phyloP scores from a whole-genome alignment of 108 stramenopile species.

The Cyclotella cryptica region DNA sequence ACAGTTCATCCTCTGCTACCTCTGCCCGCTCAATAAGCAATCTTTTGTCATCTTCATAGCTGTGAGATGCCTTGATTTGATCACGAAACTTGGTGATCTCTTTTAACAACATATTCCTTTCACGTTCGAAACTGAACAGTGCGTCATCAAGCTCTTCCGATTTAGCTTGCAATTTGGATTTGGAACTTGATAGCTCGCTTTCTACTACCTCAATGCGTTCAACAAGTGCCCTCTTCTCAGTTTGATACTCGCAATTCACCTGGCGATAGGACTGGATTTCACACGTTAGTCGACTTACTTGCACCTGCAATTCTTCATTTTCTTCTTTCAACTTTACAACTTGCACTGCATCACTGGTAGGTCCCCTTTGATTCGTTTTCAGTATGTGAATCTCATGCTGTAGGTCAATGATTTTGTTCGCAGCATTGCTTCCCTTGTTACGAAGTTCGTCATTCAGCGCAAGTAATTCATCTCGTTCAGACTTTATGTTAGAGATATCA shows the following conservation, averaged over 20 bases:
- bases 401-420: neutral
- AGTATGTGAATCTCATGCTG: neutral
- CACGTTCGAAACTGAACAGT: conserved; percentile 18
- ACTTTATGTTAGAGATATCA: conserved; percentile 5
- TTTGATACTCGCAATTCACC: conserved; percentile 1
- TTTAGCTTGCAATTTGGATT: conserved; percentile 25
- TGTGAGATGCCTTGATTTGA: neutral
- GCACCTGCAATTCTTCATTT: conserved; percentile 18
- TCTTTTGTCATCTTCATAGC: neutral
- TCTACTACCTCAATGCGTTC: conserved; percentile 17
- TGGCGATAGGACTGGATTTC: neutral
- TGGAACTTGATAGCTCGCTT: conserved; percentile 16
- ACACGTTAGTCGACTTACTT: neutral
- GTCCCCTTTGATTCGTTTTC: neutral
- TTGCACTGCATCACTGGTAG: neutral
- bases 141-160: conserved; percentile 30
- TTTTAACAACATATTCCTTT: neutral
- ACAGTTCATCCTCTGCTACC: conserved; percentile 4
- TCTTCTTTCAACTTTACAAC: neutral
- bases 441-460: neutral
- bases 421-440: neutral
- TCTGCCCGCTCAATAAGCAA: neutral
- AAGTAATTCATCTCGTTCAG: conserved; percentile 2
- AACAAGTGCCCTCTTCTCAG: conserved; percentile 24
- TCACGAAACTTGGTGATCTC: neutral